Base-by-base conservation (phyloP, 164 flowering plant genomes). In the Tetrastigma voinierianum region DNA sequence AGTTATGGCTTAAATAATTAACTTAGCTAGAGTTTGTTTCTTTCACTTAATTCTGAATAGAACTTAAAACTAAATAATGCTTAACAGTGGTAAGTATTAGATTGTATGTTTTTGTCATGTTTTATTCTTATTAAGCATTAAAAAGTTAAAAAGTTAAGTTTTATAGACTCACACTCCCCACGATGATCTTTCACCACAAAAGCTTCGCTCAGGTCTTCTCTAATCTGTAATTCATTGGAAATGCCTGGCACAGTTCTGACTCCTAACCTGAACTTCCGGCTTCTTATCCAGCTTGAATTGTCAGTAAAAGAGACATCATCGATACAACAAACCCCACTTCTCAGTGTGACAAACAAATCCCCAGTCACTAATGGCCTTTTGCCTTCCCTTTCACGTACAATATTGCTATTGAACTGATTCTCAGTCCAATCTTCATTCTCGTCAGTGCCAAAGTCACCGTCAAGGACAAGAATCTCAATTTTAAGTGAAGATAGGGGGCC, bases 151-250 rank as follows among this genome's bases (percentile, higher is more conserved):
- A 4, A 55, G 16, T 23, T 23, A 46, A 54, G 13, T 40, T 24
- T 52, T 51, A 5, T 17, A 19, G 21, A 77, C 89, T 81, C 79
- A 87, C 90, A 67, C 70, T 83, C 87, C 60, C 90, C 89, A 1
- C 91, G 89, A 25, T 75, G 85, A 72, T 86, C 91, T 70, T 86
- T 86, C 11, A 89, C 95, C 9, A 75, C 20, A 67, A 89, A 89
- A 47, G 87, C 71, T 63, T 69, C 83, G 69, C 84, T 87, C 59
- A 70, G 77, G 23, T 83, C 91, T 72, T 84, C 91, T 59, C 72
- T 78, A 45, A 89, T 69, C 18, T 69, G 61, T 32, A 60, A 72
- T 56, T 66, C 81, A 23, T 53, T 48, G 57, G 68, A 23, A 56
- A 44, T 49, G 44, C 61, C 74, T 51, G 64, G 73, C 25, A 73